Evolutionary conservation across 495 filamentous ascomycete genomes (phyloP).

Genomic region (Penicillium chermesinum): DNA sequence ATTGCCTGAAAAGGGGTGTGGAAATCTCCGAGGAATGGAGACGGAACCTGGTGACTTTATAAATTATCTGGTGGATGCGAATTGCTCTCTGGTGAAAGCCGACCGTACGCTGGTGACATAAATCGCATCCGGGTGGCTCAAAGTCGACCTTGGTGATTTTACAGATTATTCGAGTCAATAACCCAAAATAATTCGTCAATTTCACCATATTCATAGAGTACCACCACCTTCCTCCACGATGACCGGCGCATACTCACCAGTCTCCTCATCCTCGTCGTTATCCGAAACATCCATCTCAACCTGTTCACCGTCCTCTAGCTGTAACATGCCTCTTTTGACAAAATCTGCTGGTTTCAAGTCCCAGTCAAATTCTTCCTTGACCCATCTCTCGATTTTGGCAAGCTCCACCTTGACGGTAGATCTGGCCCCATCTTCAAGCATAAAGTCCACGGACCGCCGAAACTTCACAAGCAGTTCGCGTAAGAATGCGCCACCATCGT

Average conservation of each 20-base stretch:
- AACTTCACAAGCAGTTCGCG: conserved; percentile 52
- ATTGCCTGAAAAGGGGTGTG: no score
- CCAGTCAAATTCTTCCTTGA: conserved; percentile 59
- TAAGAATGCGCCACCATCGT: conserved; percentile 52
- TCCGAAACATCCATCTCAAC: conserved; percentile 73
- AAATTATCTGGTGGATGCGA: no score
- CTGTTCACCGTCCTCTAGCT: conserved; percentile 71
- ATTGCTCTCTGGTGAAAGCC: no score
- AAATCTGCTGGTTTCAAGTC: conserved; percentile 51
- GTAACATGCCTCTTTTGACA: conserved; percentile 58
- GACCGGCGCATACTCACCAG: conserved; percentile 79
- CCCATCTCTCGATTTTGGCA: conserved; percentile 51
- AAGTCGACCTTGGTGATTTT: no score
- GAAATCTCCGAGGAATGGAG: no score
- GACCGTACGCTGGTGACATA: no score
- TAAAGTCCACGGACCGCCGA: conserved; percentile 38
- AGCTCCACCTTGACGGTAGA: conserved; percentile 47
- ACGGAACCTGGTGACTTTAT: no score
- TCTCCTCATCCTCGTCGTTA: conserved; percentile 76
- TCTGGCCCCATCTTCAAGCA: conserved; percentile 24
- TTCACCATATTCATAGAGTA: not conserved
- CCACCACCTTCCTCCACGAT: conserved; percentile 59
- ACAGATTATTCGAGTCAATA: no score
- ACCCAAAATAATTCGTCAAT: no score
- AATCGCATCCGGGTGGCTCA: no score